Conservation (phyloP, 768 basidiomycete genomes). For the Heimioporus sp. region DNA sequence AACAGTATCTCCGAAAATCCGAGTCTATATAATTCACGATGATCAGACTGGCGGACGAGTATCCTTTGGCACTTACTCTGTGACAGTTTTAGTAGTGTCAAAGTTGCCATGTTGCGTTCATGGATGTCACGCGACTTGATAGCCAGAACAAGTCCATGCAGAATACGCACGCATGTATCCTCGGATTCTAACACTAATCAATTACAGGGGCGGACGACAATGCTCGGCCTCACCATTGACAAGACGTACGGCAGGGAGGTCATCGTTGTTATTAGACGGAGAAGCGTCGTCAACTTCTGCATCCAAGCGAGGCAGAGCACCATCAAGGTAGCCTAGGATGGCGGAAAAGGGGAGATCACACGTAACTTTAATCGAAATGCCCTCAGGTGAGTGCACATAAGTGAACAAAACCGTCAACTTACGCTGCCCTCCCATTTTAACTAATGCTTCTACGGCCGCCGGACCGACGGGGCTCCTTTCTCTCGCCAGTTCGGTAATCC, state of each 20-base stretch:
- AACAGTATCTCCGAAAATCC: neutral
- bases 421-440: neutral
- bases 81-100: conserved; percentile 10
- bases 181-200: neutral
- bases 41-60: neutral
- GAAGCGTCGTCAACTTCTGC: neutral
- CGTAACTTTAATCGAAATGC: neutral
- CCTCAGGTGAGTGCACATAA: neutral
- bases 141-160: neutral
- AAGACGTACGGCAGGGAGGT: neutral
- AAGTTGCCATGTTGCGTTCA: conserved; percentile 2
- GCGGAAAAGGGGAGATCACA: neutral
- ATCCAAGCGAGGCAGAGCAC: conserved; percentile 2
- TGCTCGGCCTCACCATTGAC: neutral
- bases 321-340: conserved; percentile 2
- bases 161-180: neutral
- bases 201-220: neutral
- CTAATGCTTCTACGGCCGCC: conserved; percentile 4
- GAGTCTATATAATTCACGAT: neutral
- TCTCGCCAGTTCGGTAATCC: neutral
- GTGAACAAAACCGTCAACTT: neutral
- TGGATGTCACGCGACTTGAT: neutral
- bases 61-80: neutral
- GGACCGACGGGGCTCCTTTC: neutral
- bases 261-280: neutral